Conservation (phyloP, 129 eudicot species). For the Lonicera japonica region DNA sequence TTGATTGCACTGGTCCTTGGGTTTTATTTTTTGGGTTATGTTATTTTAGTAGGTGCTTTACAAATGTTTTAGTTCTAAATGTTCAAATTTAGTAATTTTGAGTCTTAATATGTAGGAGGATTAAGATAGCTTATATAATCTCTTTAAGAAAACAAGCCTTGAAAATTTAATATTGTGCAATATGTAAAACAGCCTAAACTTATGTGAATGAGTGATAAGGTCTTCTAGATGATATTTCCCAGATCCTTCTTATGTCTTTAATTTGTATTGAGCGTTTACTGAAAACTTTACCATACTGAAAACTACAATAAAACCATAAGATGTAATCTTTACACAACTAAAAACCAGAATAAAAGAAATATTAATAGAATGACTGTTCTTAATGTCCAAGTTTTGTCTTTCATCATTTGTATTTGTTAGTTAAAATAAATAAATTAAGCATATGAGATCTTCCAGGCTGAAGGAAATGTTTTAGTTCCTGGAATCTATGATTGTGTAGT, state of each 20-base stretch:
- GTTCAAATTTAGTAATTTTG: not conserved
- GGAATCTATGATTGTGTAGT: not conserved
- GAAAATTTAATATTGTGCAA: not conserved
- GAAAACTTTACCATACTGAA: no score
- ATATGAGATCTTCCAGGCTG: not conserved
- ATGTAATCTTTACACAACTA: no score
- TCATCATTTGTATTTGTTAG: not conserved
- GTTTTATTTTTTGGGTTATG: no score
- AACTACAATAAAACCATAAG: no score
- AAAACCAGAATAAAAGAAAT: not conserved
- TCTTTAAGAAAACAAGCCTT: not conserved
- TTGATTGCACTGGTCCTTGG: no score
- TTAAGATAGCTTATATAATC: not conserved
- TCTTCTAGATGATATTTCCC: no score
- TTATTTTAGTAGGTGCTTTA: not conserved
- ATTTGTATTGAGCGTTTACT: no score
- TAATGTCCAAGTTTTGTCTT: not conserved
- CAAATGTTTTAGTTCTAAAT: not conserved
- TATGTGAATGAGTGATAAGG: not conserved
- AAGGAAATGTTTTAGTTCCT: not conserved
- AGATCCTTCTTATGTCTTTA: not conserved
- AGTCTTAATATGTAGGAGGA: not conserved
- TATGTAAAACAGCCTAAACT: not conserved
- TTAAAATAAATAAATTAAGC: not conserved
- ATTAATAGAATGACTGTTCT: not conserved